Conservation (phyloP, 805 yeast species). For the Saccharomycopsis javanensis region DNA sequence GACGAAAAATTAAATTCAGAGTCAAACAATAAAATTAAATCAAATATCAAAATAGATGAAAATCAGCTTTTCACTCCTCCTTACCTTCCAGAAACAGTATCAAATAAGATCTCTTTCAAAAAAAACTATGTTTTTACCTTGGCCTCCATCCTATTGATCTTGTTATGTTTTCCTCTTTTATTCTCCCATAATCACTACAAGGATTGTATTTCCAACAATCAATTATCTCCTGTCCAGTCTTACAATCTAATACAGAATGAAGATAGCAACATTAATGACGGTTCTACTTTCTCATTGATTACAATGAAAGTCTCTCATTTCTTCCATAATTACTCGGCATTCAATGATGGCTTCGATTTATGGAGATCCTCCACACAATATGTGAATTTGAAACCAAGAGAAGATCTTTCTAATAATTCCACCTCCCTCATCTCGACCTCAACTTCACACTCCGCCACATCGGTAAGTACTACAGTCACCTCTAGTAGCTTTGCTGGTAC, state of each 20-base stretch:
- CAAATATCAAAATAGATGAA: neutral
- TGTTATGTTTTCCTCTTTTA: neutral
- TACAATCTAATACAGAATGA: neutral
- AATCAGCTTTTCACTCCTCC: neutral
- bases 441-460: neutral
- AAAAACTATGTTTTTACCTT: neutral
- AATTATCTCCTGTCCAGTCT: neutral
- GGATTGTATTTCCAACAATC: neutral
- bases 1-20: no score
- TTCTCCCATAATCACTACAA: slow-evolving; percentile 1
- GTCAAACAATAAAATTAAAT: no score
- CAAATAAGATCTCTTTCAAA: neutral
- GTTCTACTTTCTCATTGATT: neutral
- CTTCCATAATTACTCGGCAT: neutral
- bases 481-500: no score
- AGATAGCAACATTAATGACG: neutral
- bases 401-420: neutral
- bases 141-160: neutral
- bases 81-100: neutral
- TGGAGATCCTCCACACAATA: neutral
- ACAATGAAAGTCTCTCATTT: neutral
- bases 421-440: neutral
- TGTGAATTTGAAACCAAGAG: neutral
- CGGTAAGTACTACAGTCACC: slow-evolving; percentile 8
- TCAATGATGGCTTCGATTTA: neutral